phyloP scores from a whole-genome alignment of 805 yeast genomes.

The Yamadazyma phyllophila region DNA sequence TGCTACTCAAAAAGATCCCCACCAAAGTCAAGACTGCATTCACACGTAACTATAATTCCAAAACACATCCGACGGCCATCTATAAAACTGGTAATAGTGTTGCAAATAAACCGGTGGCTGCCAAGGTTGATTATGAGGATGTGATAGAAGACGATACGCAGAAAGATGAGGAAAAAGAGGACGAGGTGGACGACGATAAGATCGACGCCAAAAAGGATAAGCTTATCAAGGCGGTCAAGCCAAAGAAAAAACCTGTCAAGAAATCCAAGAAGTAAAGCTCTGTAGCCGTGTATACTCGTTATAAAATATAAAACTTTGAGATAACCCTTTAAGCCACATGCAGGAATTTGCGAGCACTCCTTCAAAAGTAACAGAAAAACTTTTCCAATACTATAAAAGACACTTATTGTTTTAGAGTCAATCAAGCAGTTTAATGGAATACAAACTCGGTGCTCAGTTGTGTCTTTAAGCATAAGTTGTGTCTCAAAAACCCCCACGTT shows the following conservation, averaged over 20 bases:
- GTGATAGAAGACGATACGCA: constrained; percentile 61
- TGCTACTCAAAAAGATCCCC: constrained; percentile 58
- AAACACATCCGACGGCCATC: constrained; percentile 81
- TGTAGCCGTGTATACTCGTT: not conserved
- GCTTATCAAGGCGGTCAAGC: constrained; percentile 53
- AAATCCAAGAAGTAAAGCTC: constrained; percentile 1
- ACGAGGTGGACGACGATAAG: constrained; percentile 44
- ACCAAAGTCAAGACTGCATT: constrained; percentile 81
- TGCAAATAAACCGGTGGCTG: constrained; percentile 14
- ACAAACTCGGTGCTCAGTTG: not conserved
- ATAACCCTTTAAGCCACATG: not conserved
- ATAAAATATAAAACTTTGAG: not conserved
- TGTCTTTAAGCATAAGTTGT: too few relatives aligned
- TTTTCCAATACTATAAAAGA: not conserved
- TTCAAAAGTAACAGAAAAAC: not conserved
- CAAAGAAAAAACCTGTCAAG: constrained; percentile 24
- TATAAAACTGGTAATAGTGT: constrained; percentile 69
- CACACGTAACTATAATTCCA: constrained; percentile 77
- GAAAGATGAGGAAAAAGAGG: constrained; percentile 38
- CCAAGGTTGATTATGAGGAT: constrained; percentile 66
- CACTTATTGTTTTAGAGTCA: not conserved
- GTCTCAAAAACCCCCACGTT: too few relatives aligned
- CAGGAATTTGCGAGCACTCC: constrained; percentile 1
- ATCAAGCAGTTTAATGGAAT: not conserved
- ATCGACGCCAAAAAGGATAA: constrained; percentile 60